Conservation (phyloP, 352 stramenopile species). For the Phytophthora crassamura region DNA sequence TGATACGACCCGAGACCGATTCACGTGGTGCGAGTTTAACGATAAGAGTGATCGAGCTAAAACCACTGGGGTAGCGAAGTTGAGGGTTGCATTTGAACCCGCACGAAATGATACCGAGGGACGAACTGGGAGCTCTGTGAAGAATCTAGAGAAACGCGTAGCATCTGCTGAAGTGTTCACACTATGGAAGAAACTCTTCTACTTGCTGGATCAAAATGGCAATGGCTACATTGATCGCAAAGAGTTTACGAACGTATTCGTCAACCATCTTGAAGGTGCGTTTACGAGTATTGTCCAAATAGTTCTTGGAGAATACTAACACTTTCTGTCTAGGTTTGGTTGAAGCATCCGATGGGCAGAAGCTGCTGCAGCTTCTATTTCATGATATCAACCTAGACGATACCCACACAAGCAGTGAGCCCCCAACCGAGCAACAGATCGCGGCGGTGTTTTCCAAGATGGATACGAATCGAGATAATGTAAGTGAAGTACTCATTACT, state of each 20-base stretch:
- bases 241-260: constrained; percentile 65
- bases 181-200: constrained; percentile 81
- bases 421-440: constrained; percentile 26
- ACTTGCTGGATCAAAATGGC: constrained; percentile 57
- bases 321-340: constrained; percentile 37
- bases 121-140: not conserved
- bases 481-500: constrained; percentile 16
- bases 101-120: not conserved
- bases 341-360: constrained; percentile 45
- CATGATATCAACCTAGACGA: constrained; percentile 7
- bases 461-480: constrained; percentile 57
- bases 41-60: constrained; percentile 26
- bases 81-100: constrained; percentile 23
- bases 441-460: constrained; percentile 54
- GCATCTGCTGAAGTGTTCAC: constrained; percentile 34
- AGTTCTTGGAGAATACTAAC: not conserved
- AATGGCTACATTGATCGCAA: constrained; percentile 61
- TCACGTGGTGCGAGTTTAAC: constrained; percentile 32
- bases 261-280: constrained; percentile 47
- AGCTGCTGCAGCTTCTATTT: constrained; percentile 50
- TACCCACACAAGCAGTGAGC: not conserved
- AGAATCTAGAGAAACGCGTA: constrained; percentile 10
- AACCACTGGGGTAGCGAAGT: constrained; percentile 24
- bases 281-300: not conserved
- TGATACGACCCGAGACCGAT: not conserved